These are phyloP conservation scores for Neopestalotiopsis sp. DNA, from an alignment of 2,329 filamentous ascomycete species.

Conservation along the genomic window DNA sequence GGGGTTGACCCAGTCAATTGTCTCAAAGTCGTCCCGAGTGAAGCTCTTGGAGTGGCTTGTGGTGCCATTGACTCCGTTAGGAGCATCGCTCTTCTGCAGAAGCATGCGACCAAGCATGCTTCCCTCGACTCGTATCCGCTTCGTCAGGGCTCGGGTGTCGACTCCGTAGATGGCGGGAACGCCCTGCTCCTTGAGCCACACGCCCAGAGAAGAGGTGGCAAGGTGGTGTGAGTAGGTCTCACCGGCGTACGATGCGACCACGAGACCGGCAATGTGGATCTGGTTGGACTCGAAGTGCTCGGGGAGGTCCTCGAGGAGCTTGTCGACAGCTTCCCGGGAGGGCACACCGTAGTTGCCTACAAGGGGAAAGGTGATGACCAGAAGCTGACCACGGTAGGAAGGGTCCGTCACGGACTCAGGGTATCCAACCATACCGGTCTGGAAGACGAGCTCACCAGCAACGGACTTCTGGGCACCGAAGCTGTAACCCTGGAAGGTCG, in stretches of 20 bases:
- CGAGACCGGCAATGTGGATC: conserved; percentile 92
- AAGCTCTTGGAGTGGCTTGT: conserved; percentile 51
- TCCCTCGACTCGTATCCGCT: conserved; percentile 90
- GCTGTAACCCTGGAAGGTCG: conserved; percentile 90
- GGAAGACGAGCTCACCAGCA: conserved; percentile 96
- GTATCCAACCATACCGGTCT: conserved; percentile 99
- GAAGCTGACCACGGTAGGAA: conserved; percentile 89
- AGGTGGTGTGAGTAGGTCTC: conserved; percentile 96
- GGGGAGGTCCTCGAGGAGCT: conserved; percentile 82
- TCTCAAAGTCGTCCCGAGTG: conserved; percentile 62
- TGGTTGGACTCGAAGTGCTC: conserved; percentile 91
- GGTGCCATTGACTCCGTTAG: conserved; percentile 45
- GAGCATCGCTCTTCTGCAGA: conserved; percentile 65
- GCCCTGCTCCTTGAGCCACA: conserved; percentile 95
- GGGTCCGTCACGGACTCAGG: conserved; percentile 91
- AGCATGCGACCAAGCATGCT: conserved; percentile 95
- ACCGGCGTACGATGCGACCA: conserved; percentile 89
- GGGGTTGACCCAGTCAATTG: conserved; percentile 87
- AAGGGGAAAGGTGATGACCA: conserved; percentile 94
- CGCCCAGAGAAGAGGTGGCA: conserved; percentile 85
- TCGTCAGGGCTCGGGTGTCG: conserved; percentile 91
- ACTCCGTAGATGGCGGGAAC: conserved; percentile 94
- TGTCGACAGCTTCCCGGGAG: conserved; percentile 81
- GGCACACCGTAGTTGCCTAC: conserved; percentile 98
- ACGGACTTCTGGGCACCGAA: conserved; percentile 95